These are phyloP conservation scores for Hypoxylon rickii DNA, from an alignment of 495 filamentous ascomycete species.

Conservation along the genomic window DNA sequence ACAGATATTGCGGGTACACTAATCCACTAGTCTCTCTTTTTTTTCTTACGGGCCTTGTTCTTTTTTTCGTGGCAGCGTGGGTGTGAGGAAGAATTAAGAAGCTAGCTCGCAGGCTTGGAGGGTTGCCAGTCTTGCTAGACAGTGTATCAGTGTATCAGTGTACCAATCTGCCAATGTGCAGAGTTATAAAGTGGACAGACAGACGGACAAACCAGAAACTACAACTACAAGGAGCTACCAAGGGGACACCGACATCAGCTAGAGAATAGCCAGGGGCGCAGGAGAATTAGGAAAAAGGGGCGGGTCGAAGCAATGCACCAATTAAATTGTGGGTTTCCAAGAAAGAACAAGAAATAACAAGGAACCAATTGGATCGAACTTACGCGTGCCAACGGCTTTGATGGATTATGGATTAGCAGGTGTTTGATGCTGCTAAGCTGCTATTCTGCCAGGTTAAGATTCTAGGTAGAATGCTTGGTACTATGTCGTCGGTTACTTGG, in stretches of 20 bases:
- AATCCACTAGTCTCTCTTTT: no score
- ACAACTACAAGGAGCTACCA: conserved; percentile 14
- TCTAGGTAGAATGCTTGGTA: no score
- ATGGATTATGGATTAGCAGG: conserved; percentile 7
- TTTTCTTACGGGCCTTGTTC: no score
- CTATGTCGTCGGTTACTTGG: no score
- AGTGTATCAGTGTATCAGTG: no score
- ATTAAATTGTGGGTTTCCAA: conserved; percentile 13
- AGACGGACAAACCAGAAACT: conserved; percentile 22
- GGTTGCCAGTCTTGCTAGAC: no score
- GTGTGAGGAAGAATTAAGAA: no score
- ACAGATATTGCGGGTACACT: conserved; percentile 10
- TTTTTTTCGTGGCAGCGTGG: no score
- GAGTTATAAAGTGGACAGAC: neutral
- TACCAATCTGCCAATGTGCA: no score
- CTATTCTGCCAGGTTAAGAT: neutral
- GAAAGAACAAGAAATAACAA: no score
- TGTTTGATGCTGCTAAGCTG: neutral
- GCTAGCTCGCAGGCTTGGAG: no score
- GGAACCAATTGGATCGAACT: conserved; percentile 15
- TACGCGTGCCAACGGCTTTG: conserved; percentile 22
- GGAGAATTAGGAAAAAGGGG: conserved; percentile 17
- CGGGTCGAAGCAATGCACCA: conserved; percentile 8
- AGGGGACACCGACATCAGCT: conserved; percentile 1
- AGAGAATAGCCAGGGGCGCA: neutral